Percentiles rank a stretch among this genome's conserved stretches.
Evolutionary conservation across 805 yeast genomes (phyloP).

Genomic region (Millerozyma acaciae): DNA sequence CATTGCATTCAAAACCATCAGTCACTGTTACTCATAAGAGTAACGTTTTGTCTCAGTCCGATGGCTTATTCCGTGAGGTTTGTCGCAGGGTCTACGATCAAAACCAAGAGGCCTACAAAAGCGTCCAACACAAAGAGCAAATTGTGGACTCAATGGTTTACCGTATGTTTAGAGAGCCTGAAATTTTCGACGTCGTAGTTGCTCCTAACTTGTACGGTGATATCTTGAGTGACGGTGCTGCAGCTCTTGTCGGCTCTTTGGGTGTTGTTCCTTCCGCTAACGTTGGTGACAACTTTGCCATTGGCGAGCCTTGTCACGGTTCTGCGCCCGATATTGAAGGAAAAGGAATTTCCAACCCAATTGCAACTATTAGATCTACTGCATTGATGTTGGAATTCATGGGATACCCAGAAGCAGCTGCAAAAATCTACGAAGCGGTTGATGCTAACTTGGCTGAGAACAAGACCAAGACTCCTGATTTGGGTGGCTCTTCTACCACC

Average conservation of each 20-base stretch:
- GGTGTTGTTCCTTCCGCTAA: conserved; percentile 98
- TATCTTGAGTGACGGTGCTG: conserved; percentile 95
- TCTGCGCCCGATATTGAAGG: conserved; percentile 99
- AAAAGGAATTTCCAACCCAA: conserved; percentile 88
- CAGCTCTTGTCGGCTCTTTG: conserved; percentile 94
- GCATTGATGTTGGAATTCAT: conserved; percentile 96
- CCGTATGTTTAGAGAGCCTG: conserved; percentile 98
- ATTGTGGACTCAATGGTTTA: conserved; percentile 99
- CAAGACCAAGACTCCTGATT: conserved; percentile 81
- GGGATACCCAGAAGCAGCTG: conserved; percentile 87
- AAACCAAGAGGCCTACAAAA: conserved; percentile 52
- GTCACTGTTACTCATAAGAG: conserved; percentile 96
- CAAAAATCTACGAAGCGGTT: conserved; percentile 88
- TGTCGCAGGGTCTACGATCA: conserved; percentile 57
- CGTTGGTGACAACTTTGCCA: conserved; percentile 93
- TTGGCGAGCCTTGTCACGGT: conserved; percentile 99
- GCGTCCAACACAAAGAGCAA: conserved; percentile 81
- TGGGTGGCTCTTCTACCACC: conserved; percentile 88
- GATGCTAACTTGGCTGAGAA: conserved; percentile 87
- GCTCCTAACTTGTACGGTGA: conserved; percentile 99
- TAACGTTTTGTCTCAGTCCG: conserved; percentile 86
- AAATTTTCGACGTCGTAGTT: conserved; percentile 94
- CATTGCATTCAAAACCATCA: conserved; percentile 48
- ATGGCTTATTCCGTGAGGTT: conserved; percentile 94
- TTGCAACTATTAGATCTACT: conserved; percentile 96